A percentile compares a stretch with the other conserved stretches of the same genome.
phyloP scores from a whole-genome alignment of 225 moss, liverwort and hornwort species.

The Bryoerythrophyllum caledonicum region DNA sequence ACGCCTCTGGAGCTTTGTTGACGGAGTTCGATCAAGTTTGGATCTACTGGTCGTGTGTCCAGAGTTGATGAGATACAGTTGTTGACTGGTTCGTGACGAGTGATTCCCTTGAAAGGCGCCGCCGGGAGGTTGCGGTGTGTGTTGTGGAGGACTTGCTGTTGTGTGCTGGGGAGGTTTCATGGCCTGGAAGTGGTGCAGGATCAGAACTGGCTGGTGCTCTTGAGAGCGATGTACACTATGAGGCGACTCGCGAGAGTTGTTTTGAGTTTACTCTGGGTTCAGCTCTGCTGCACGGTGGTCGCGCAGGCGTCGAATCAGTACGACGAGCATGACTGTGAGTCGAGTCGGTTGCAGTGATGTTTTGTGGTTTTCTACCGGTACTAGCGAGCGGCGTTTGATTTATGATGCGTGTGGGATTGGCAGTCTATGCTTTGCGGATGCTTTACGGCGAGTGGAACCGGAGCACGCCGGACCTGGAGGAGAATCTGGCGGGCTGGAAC shows the following conservation, averaged over 20 bases:
- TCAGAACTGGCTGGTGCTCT: not conserved
- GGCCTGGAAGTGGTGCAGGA: not conserved
- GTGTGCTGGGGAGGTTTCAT: not conserved
- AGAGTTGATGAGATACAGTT: too few relatives aligned
- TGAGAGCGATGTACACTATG: not conserved
- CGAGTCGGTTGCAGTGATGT: not conserved
- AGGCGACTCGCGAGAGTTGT: not conserved
- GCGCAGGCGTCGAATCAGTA: conserved; percentile 2
- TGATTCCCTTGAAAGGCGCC: too few relatives aligned
- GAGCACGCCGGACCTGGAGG: conserved; percentile 24
- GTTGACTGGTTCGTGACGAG: too few relatives aligned
- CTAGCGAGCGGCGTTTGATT: too few relatives aligned
- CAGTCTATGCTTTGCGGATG: conserved; percentile 35
- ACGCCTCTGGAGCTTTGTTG: too few relatives aligned
- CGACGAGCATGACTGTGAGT: conserved; percentile 2
- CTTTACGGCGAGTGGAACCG: conserved; percentile 28
- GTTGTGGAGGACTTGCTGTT: not conserved
- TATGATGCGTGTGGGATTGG: conserved; percentile 9
- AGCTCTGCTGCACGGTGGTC: not conserved
- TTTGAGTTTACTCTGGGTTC: conserved; percentile 3
- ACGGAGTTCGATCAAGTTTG: too few relatives aligned
- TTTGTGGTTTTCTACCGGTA: too few relatives aligned
- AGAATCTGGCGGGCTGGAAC: conserved; percentile 50
- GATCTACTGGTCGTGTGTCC: too few relatives aligned
- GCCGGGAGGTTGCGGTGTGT: too few relatives aligned